Base-by-base conservation (phyloP, 257 asterid genomes). In the Knoxia roxburghii region DNA sequence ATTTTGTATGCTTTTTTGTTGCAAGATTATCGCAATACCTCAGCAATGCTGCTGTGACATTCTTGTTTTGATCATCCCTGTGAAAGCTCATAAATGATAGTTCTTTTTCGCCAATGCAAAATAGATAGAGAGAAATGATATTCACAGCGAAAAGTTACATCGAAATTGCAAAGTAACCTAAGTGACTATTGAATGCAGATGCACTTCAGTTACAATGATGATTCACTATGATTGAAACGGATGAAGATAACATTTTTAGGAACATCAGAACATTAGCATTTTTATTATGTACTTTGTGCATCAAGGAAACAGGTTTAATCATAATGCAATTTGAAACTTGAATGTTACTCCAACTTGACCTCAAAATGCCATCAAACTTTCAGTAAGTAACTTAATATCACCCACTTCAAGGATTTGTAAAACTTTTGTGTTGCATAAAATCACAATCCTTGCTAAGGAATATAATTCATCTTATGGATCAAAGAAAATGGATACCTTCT, bases 1-100 rank as follows among this genome's bases (percentile, higher is more conserved):
- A 85, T 90, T 46, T 41, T 89, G 62, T 93, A 88, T 66, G 85
- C 91, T 7, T 60, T 82, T 69, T 89, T 89, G 2, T 59, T 87
- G 68, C 96, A 89, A 79, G 98, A 89, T 77, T 87, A 88, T 71
- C 84, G 80, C 52, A 48, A 49, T n/a, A 60, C 23, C 3, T 0
- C 65, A 60, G 37, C 45, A 10, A 15, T 48, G 23, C 0, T 20
- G 23, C 0, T 20, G 53, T 48, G 53, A 48, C 23, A 48, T 48
- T 48, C 53, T 48, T 4, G 23, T 0, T 18, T 37, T 20, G 23
- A 15, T 48, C 10, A 3, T 6, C 23, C 18, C 4, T 21, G 21
- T 46, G 7, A 6, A 46, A 46, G 0, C n/a, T 13, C 51, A 48
- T 11, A 7, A 6, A 41, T 4, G 9, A 37, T 37, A 9, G 41